These are phyloP conservation scores for Torrubiella hemipterigena DNA, from an alignment of 2,329 filamentous ascomycete species.

Conservation along the genomic window DNA sequence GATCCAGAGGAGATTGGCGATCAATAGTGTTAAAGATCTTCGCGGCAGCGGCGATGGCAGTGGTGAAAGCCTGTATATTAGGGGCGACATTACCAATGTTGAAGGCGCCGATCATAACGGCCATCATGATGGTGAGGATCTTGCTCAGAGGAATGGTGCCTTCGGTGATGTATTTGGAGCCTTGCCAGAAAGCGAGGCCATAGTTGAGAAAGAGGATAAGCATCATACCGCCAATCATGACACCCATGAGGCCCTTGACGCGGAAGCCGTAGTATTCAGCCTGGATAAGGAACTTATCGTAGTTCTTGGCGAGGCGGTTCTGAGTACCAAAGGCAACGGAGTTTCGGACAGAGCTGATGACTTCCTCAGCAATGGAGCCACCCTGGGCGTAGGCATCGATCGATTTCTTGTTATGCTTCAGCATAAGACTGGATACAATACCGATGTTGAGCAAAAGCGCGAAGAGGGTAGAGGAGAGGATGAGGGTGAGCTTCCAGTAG, in stretches of 20 bases:
- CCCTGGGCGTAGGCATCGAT: constrained; percentile 72
- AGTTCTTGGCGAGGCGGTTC: constrained; percentile 77
- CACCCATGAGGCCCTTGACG: constrained; percentile 58
- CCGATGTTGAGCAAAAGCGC: constrained; percentile 73
- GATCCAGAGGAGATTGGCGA: constrained; percentile 71
- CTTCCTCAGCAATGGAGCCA: constrained; percentile 85
- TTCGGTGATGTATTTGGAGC: constrained; percentile 59
- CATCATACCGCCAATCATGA: constrained; percentile 81
- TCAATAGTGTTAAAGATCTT: constrained; percentile 96
- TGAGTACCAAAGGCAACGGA: constrained; percentile 89
- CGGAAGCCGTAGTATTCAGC: constrained; percentile 69
- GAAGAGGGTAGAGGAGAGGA: constrained; percentile 70
- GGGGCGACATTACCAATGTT: constrained; percentile 79
- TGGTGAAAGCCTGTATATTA: constrained; percentile 76
- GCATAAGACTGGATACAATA: constrained; percentile 57
- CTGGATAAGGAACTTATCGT: constrained; percentile 60
- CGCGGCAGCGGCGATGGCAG: constrained; percentile 66
- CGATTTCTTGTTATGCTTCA: constrained; percentile 69
- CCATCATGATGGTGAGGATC: constrained; percentile 77
- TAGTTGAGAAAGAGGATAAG: constrained; percentile 77
- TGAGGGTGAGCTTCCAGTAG: constrained; percentile 88
- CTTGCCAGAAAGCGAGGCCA: constrained; percentile 80
- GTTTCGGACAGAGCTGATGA: constrained; percentile 86
- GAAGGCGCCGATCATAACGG: constrained; percentile 88
- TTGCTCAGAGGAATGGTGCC: constrained; percentile 54